Conservation (phyloP, 2,329 filamentous ascomycete genomes). For the Hypomyces perniciosus region DNA sequence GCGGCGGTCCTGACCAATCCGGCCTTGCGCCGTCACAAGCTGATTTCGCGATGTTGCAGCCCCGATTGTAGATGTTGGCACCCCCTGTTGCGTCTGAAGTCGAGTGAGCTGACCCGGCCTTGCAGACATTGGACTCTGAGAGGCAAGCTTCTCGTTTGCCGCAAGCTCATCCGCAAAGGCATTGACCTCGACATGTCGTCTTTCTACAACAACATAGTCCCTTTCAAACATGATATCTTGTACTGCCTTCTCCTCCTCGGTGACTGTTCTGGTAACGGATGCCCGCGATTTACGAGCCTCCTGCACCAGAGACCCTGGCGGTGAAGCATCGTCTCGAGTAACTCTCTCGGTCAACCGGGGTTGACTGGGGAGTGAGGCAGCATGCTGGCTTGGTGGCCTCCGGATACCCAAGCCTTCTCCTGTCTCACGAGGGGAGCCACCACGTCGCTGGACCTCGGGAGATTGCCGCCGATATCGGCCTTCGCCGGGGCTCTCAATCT, state of each 20-base stretch:
- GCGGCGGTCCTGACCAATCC: conserved; percentile 65
- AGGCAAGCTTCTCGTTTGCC: conserved; percentile 62
- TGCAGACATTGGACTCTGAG: conserved; percentile 42
- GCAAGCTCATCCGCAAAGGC: conserved; percentile 93
- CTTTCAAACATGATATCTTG: conserved; percentile 87
- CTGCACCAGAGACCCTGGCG: conserved; percentile 28
- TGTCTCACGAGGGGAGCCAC: conserved; percentile 40
- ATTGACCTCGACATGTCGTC: conserved; percentile 91
- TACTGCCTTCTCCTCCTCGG: conserved; percentile 65
- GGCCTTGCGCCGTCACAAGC: conserved; percentile 61
- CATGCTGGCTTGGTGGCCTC: conserved; percentile 40
- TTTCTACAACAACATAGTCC: conserved; percentile 94
- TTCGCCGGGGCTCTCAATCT: conserved; percentile 38
- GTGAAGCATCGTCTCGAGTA: conserved; percentile 21
- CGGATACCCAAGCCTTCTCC: conserved; percentile 48
- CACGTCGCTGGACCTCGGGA: conserved; percentile 25
- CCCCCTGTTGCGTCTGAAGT: conserved; percentile 71
- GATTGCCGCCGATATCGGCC: conserved; percentile 26
- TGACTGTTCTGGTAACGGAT: conserved; percentile 26
- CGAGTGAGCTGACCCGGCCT: conserved; percentile 62
- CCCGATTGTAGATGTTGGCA: conserved; percentile 62
- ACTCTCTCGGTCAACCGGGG: conserved; percentile 24
- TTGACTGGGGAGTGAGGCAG: conserved; percentile 44
- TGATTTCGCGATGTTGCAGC: conserved; percentile 67
- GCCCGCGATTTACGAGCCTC: conserved; percentile 25